Evolutionary conservation across 73 alveolate species (phyloP), one percentile per base, ranked within the genome.

Genomic region (Stentor coeruleus): DNA sequence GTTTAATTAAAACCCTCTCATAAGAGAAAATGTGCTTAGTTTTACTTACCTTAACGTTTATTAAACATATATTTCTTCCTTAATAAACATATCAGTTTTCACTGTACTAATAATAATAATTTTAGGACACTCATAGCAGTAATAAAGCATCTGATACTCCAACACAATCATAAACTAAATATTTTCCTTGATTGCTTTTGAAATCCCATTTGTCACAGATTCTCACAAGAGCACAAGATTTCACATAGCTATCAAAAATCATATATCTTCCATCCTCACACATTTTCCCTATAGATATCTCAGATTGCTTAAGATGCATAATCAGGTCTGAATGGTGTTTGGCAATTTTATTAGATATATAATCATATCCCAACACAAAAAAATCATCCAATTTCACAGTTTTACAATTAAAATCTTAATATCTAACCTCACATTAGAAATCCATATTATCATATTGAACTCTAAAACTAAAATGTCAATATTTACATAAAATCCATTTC

Each of bases 231-330:
- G 95, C 85, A 87, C 98, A 81, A 28, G 98, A 97, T 59, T 98
- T 81, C 39, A 92, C 99, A 75, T 96, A 97, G 14, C 99, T 93
- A 87, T 97, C 99, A 85, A 99, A 97, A 37, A 97, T 96, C 75
- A 97, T 99, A 80, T 99, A 97, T 88, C 95, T 95, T 35, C 99
- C 99, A 82, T 97, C 99, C 87, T 97, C 99, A 57, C 99, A 97
- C 41, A 97, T 90, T 83, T 98, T 90, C 3, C 99, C 99, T 38
- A 93, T 88, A 39, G 97, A 95, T 20, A 97, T 96, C 72, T 99
- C 99, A 76, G 99, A 97, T 81, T 97, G 97, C 87, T 97, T 97
- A 73, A 99, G 89, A 87, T 99, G 96, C 98, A 97, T 93, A 73
- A 97, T 95, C 75, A 97, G 88, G 73, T 97, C 99, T 30, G 99